Conservation (phyloP, 1,284 basidiomycete genomes). For the Hemileia vastatrix region DNA sequence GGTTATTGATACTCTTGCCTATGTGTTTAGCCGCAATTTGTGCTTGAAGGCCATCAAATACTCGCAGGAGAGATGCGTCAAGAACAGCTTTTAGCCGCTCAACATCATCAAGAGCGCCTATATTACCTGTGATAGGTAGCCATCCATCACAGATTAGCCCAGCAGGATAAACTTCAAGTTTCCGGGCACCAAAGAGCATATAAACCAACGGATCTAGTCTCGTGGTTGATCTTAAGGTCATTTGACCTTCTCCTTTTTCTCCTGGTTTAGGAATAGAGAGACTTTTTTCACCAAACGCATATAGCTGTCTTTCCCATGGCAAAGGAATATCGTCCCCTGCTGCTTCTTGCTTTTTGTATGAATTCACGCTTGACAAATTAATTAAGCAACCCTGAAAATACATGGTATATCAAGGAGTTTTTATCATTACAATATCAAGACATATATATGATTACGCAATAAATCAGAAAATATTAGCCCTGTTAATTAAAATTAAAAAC, state of each 20-base stretch:
- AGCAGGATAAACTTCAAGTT: conserved; percentile 50
- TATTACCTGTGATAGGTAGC: conserved; percentile 71
- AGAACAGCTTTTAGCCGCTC: conserved; percentile 71
- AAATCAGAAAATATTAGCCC: background rate
- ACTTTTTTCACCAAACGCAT: conserved; percentile 71
- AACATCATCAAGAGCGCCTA: conserved; percentile 70
- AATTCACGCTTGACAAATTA: conserved; percentile 19
- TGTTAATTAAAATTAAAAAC: background rate
- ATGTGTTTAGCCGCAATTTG: background rate
- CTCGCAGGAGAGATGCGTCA: conserved; percentile 76
- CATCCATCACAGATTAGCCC: conserved; percentile 69
- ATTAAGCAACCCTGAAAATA: conserved; percentile 21
- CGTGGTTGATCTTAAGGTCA: conserved; percentile 29
- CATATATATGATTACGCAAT: too few relatives aligned
- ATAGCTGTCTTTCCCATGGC: conserved; percentile 57
- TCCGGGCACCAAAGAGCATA: conserved; percentile 81
- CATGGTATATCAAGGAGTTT: too few relatives aligned
- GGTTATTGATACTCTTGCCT: conserved; percentile 4
- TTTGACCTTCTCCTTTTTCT: conserved; percentile 20
- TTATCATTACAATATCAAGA: too few relatives aligned
- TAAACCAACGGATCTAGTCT: conserved; percentile 82
- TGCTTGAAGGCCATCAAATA: conserved; percentile 68
- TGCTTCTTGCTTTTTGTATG: conserved; percentile 21
- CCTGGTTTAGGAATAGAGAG: conserved; percentile 11
- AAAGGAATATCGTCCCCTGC: conserved; percentile 22